A percentile compares a stretch with the other conserved stretches of the same genome.
phyloP scores from a whole-genome alignment of 73 alveolate species.

The Diophrys sp. region DNA sequence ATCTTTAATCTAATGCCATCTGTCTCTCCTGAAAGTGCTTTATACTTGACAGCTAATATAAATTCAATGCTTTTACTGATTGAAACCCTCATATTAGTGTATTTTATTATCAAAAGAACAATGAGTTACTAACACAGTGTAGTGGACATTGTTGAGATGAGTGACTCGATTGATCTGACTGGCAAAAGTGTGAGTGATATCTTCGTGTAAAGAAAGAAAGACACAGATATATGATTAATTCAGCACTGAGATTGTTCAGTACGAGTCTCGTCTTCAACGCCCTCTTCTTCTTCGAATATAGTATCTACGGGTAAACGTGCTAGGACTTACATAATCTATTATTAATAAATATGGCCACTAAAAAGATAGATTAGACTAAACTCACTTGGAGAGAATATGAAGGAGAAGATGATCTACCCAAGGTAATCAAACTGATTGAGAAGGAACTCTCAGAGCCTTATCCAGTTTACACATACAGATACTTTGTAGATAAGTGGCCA shows the following conservation, averaged over 20 bases:
- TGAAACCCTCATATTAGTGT: not conserved
- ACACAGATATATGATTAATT: no score
- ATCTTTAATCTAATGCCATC: not conserved
- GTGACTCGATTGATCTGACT: no score
- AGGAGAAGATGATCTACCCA: slow-evolving; percentile 64
- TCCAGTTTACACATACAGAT: slow-evolving; percentile 92
- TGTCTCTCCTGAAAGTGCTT: not conserved
- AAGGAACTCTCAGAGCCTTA: slow-evolving; percentile 95
- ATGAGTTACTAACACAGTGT: not conserved
- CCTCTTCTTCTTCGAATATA: no score
- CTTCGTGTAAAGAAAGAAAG: no score
- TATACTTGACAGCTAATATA: not conserved
- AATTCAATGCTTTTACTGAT: not conserved
- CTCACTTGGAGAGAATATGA: not conserved
- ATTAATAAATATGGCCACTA: not conserved
- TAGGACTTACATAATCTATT: not conserved
- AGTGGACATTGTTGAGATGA: no score
- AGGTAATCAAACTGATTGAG: slow-evolving; percentile 82
- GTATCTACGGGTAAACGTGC: not conserved
- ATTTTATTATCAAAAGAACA: not conserved
- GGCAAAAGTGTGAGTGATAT: no score
- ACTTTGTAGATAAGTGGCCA: slow-evolving; percentile 92
- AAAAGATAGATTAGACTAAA: not conserved
- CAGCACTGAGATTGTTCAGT: no score
- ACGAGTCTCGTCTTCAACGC: no score